A percentile compares a stretch with the other conserved stretches of the same genome.
Evolutionary conservation across 2,329 filamentous ascomycete species (phyloP).

Genomic region (Cyphellophora attinorum): DNA sequence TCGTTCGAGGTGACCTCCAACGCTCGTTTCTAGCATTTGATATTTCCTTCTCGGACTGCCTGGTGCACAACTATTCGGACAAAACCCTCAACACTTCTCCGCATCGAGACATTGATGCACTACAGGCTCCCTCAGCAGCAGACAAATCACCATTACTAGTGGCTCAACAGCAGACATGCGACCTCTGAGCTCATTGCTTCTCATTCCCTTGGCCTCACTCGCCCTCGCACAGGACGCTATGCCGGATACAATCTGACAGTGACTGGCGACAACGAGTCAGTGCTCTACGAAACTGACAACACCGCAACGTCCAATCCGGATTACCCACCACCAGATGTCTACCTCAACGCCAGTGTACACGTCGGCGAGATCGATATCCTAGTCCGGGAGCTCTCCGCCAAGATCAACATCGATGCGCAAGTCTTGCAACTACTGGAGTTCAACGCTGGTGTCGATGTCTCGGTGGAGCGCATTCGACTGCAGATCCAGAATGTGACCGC

Average conservation of each 20-base stretch:
- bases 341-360: conserved; percentile 49
- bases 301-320: conserved; percentile 33
- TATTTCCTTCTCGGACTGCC: too few species aligned
- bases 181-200: too few species aligned
- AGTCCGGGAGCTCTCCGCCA: conserved; percentile 51
- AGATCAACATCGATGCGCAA: conserved; percentile 51
- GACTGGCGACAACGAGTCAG: conserved; percentile 41
- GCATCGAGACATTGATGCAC: too few species aligned
- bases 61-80: too few species aligned
- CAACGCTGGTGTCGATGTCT: conserved; percentile 51
- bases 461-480: conserved; percentile 47
- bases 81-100: too few species aligned
- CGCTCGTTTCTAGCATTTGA: too few species aligned
- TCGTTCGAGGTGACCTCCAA: too few species aligned
- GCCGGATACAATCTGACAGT: conserved; percentile 46
- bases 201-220: too few species aligned
- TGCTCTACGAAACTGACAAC: conserved; percentile 44
- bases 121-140: too few species aligned
- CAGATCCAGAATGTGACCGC: conserved; percentile 50
- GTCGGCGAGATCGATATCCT: conserved; percentile 51
- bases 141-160: too few species aligned
- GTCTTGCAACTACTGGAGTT: conserved; percentile 50
- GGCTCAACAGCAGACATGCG: too few species aligned
- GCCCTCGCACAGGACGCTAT: conserved; percentile 31
- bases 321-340: conserved; percentile 45